These are phyloP conservation scores for Teunomyces panamensis DNA, from an alignment of 805 yeast genomes.

Conservation along the genomic window DNA sequence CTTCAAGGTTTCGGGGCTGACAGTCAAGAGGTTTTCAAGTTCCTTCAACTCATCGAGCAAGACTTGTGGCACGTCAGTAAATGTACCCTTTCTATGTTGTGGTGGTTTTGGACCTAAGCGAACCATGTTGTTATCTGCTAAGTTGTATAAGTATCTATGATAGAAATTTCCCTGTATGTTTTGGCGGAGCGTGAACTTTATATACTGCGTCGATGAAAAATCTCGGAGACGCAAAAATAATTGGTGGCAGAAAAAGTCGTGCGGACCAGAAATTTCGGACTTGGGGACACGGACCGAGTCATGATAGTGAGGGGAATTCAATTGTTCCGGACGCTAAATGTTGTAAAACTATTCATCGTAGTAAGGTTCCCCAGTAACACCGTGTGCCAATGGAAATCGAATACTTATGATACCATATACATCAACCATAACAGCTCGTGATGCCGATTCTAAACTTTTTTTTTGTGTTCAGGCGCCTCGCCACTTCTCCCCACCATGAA, in stretches of 20 bases:
- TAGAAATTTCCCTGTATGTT: background rate
- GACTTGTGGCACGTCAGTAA: conserved; percentile 61
- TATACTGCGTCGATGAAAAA: conserved; percentile 2
- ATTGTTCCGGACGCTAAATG: background rate
- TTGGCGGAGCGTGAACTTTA: background rate
- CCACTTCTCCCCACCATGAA: background rate
- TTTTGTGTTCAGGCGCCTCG: background rate
- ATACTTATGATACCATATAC: background rate
- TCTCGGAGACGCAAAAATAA: conserved; percentile 3
- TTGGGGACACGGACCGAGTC: background rate
- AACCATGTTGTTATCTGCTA: conserved; percentile 49
- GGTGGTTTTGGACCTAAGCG: conserved; percentile 83
- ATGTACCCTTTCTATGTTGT: conserved; percentile 67
- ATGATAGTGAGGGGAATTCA: background rate
- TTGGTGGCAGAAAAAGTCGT: background rate
- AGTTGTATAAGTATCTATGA: background rate
- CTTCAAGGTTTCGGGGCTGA: conserved; percentile 57
- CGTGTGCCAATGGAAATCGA: background rate
- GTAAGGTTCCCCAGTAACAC: background rate
- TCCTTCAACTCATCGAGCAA: conserved; percentile 56
- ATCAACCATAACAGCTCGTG: background rate
- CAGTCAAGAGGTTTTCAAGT: conserved; percentile 61
- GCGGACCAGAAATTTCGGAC: conserved; percentile 1
- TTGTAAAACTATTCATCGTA: background rate
- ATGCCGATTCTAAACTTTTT: background rate